Evolutionary conservation across 2,329 filamentous ascomycete species (phyloP).

Genomic region (Colletotrichum orbiculare): DNA sequence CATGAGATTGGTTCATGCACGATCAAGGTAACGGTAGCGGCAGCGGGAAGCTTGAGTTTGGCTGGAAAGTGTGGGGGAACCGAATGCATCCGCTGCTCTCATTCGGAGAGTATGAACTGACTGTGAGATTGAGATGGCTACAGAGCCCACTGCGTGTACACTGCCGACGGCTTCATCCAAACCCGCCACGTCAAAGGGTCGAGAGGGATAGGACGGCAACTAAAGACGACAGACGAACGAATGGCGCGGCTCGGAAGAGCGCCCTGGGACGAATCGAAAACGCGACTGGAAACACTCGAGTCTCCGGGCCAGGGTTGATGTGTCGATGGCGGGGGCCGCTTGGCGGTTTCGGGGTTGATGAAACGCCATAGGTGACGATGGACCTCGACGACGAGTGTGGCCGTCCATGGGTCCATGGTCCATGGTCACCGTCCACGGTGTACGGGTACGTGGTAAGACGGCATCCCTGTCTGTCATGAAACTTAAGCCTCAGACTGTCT

Average conservation of each 20-base stretch:
- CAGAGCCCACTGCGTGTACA: not conserved
- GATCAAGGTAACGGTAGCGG: not conserved
- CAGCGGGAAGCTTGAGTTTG: slow-evolving; percentile 1
- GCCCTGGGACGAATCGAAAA: slow-evolving; percentile 28
- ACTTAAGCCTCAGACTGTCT: slow-evolving; percentile 29
- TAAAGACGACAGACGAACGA: slow-evolving; percentile 27
- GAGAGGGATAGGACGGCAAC: slow-evolving; percentile 19
- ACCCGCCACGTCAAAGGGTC: too few species aligned
- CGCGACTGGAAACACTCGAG: slow-evolving; percentile 28
- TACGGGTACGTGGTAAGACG: too few species aligned
- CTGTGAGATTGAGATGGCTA: not conserved
- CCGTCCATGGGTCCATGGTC: too few species aligned
- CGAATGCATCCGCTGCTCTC: not conserved
- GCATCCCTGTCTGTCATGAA: slow-evolving; percentile 15
- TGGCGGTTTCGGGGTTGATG: slow-evolving; percentile 22
- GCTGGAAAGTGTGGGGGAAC: not conserved
- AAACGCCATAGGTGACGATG: slow-evolving; percentile 7
- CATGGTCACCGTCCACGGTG: too few species aligned
- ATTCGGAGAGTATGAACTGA: not conserved
- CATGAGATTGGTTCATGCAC: slow-evolving; percentile 16
- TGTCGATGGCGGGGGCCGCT: slow-evolving; percentile 5
- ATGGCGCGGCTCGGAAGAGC: slow-evolving; percentile 13
- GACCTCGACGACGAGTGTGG: too few species aligned
- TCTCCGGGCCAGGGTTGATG: slow-evolving; percentile 8
- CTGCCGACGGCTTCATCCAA: not conserved